Base-by-base conservation (phyloP, 768 basidiomycete genomes). In the Naganishia onofrii region DNA sequence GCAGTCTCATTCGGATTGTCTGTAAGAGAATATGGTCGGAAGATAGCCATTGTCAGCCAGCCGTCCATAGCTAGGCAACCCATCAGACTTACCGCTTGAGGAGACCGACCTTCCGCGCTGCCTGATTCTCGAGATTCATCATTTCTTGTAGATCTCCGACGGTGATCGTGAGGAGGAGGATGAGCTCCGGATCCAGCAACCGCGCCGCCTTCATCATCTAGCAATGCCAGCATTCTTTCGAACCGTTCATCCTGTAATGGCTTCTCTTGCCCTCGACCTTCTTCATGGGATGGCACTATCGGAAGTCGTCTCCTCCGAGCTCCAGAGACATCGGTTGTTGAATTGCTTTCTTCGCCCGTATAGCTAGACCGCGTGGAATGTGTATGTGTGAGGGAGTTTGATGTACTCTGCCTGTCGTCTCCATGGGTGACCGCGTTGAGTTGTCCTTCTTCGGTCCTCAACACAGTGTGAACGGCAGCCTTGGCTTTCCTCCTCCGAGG, bases 151-250 rank as follows among this genome's bases (percentile, higher is more conserved):
- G 48, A 42, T 7, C 42, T 42, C n/a, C n/a, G n/a, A n/a, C 23
- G 48, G 7, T 51, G 48, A n/a, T 51, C 21, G n/a, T 63, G 36
- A 42, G 3, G 29, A 29, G 23, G 1, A 9, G n/a, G n/a, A n/a
- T n/a, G n/a, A n/a, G n/a, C n/a, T n/a, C 17, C 42, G 34, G 42
- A 42, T 23, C 23, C 60, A 13, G 23, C 23, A 26, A 36, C 23
- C 23, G 42, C 38, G 23, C 23, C 29, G 38, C 23, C 23, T 3
- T 42, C 42, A 15, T 42, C 26, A 29, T 63, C 60, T 42, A 63
- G 17, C 60, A 63, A 17, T 9, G 60, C 60, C n/a, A 63, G 29
- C 60, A 63, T 63, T 17, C 23, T 63, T 26, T 63, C 60, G 26
- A 63, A 63, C 8, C 38, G 36, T 5, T 63, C 38, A 42, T 63